phyloP scores from a whole-genome alignment of 164 flowering plant species.

The Aristolochia fimbriata region DNA sequence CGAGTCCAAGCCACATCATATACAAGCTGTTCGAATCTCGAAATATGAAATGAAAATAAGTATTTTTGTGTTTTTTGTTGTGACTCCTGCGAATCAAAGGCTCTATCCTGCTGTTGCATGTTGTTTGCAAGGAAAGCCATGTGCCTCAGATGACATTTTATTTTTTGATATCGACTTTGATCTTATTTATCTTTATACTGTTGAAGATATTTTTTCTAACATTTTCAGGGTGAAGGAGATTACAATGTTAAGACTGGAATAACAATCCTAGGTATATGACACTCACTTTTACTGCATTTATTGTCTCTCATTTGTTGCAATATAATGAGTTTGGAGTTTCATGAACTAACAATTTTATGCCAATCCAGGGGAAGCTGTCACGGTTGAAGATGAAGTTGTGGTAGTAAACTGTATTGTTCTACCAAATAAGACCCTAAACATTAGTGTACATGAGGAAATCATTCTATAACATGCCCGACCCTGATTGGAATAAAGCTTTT shows the following conservation, averaged over 20 bases:
- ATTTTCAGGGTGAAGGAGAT: slow-evolving; percentile 47
- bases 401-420: slow-evolving; percentile 85
- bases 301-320: background rate
- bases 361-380: slow-evolving; percentile 75
- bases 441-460: slow-evolving; percentile 95
- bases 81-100: too few relatives aligned
- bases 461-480: slow-evolving; percentile 31
- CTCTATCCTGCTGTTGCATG: too few relatives aligned
- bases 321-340: background rate
- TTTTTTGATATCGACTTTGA: background rate
- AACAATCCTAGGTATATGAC: slow-evolving; percentile 57
- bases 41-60: too few relatives aligned
- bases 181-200: background rate
- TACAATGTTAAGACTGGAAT: slow-evolving; percentile 64
- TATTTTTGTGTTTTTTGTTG: too few relatives aligned
- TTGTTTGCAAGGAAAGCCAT: too few relatives aligned
- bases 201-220: background rate
- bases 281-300: background rate
- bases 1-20: too few relatives aligned
- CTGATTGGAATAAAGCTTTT: background rate
- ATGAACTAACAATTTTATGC: background rate
- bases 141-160: too few relatives aligned
- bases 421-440: slow-evolving; percentile 83
- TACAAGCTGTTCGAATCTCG: too few relatives aligned
- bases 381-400: slow-evolving; percentile 94